phyloP scores from a whole-genome alignment of 495 filamentous ascomycete genomes.

The Podospora bellae-mahoneyi region DNA sequence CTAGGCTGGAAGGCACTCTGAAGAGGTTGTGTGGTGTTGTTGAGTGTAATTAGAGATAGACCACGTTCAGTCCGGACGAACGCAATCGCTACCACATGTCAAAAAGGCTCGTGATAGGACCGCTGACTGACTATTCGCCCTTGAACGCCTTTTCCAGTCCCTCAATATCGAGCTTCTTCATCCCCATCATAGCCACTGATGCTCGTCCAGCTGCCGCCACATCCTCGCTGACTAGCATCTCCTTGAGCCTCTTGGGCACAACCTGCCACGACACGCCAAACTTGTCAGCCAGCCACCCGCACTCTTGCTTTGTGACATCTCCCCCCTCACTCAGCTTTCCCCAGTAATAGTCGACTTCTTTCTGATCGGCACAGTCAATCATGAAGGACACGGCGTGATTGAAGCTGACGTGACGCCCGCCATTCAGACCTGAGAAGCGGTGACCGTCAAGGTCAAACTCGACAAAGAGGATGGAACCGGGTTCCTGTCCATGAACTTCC shows the following conservation, averaged over 20 bases:
- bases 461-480: conserved; percentile 14
- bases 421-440: conserved; percentile 39
- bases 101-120: no score
- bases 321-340: conserved; percentile 34
- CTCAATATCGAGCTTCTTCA: conserved; percentile 38
- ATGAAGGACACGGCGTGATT: conserved; percentile 33
- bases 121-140: neutral
- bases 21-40: neutral
- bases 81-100: no score
- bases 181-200: conserved; percentile 32
- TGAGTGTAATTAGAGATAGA: no score
- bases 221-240: conserved; percentile 24
- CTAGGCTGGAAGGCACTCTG: conserved; percentile 12
- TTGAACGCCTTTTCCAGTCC: neutral
- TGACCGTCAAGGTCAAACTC: conserved; percentile 35
- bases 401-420: conserved; percentile 35
- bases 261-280: conserved; percentile 44
- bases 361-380: conserved; percentile 38
- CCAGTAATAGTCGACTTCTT: conserved; percentile 43
- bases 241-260: conserved; percentile 30
- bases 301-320: conserved; percentile 28
- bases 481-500: neutral
- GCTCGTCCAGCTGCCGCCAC: conserved; percentile 23
- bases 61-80: no score
- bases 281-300: conserved; percentile 40